phyloP scores from a whole-genome alignment of 352 stramenopile genomes.

The Pythium rishiriense region DNA sequence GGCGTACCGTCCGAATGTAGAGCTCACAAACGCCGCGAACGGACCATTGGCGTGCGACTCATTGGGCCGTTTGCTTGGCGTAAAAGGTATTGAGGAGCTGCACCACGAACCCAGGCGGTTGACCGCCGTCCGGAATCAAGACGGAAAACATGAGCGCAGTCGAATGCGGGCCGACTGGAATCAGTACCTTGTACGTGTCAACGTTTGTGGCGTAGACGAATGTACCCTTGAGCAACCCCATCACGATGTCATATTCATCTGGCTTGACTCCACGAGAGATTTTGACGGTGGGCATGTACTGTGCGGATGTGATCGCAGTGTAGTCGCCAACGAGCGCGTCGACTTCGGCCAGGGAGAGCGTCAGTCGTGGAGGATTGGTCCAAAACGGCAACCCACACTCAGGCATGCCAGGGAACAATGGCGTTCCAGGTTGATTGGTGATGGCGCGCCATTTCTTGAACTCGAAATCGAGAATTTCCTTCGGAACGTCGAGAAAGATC shows the following conservation, averaged over 20 bases:
- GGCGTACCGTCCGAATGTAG: no score
- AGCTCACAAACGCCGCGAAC: no score
- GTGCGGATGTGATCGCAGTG: slow-evolving; percentile 29
- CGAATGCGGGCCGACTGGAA: neutral
- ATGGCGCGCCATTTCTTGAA: slow-evolving; percentile 36
- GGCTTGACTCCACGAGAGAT: slow-evolving; percentile 13
- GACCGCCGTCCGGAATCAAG: neutral
- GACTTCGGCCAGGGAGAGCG: slow-evolving; percentile 22
- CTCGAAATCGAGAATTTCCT: slow-evolving; percentile 41
- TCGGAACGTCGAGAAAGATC: slow-evolving; percentile 61
- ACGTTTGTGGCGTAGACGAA: slow-evolving; percentile 2
- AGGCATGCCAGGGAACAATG: slow-evolving; percentile 31
- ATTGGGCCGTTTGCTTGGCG: neutral
- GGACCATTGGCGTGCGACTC: no score
- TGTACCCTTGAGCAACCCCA: neutral
- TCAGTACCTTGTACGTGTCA: neutral
- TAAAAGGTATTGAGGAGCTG: neutral
- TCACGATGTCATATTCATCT: slow-evolving; percentile 3
- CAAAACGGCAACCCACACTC: slow-evolving; percentile 46
- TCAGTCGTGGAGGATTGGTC: slow-evolving; percentile 34
- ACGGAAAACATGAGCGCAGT: neutral
- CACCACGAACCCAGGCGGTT: neutral
- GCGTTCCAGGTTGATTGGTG: slow-evolving; percentile 28
- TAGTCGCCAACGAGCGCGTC: slow-evolving; percentile 46
- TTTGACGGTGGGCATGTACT: slow-evolving; percentile 37